Base-by-base conservation (phyloP, 106 monocot genomes). In the Iris macrosiphon region DNA sequence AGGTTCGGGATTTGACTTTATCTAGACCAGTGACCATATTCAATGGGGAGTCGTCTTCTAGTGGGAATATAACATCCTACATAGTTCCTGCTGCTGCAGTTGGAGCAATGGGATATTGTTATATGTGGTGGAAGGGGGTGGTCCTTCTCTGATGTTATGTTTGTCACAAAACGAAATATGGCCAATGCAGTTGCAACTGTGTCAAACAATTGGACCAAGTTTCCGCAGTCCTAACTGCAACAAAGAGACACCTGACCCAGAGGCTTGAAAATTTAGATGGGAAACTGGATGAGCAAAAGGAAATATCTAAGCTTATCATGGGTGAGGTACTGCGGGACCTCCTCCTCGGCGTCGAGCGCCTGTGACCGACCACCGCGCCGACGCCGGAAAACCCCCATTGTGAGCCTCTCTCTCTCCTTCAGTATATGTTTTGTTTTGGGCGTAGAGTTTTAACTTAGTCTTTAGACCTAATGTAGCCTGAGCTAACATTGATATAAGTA, bases 121-220 rank as follows among this genome's bases (percentile, higher is more conserved):
- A 93, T 29, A 93, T 93, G 83, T 74, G 87, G 87, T 93, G 82
- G 93, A 93, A 93, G 87, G 93, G 92, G 87, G 11, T 87, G 70
- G 77, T 93, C 92, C 24, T 74, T 93, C 31, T 74, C 92, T 43
- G 87, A 93, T 83, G 83, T 83, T 41, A 93, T 93, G 87, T 93
- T 87, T 63, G 87, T 93, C 49, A 93, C 92, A 45, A 93, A 93
- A 74, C 79, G 68, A 45, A 79, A 83, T 66, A 93, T 93, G 92
- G 76, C 92, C 27, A 80, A 63, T 72, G 92, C 92, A 68, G 92
- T 87, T 77, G 57, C 72, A 38, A 74, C 61, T 60, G 75, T 93
- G 22, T 87, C 87, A 39, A 77, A 58, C 92, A 93, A 69, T 68
- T 93, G 59, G 87, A 87, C 40, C 87, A 93, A 87, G 76, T 93